phyloP scores from a whole-genome alignment of 257 asterid species.

The Jaltomata sinuosa region DNA sequence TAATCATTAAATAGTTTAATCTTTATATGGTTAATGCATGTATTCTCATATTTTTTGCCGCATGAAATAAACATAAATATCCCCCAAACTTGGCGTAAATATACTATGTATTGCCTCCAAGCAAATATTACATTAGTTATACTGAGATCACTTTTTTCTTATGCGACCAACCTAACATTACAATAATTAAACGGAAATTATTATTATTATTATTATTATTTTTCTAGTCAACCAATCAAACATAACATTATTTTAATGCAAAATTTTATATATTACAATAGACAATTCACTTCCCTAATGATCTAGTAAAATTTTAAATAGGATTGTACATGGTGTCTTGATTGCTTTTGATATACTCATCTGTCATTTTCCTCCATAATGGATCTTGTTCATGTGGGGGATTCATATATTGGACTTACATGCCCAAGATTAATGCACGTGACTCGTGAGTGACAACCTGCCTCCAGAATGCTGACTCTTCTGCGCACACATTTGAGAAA shows the following conservation, averaged over 20 bases:
- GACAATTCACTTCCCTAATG: not conserved
- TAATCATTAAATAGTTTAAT: no score
- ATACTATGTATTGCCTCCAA: not conserved
- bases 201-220: no score
- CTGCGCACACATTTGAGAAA: not conserved
- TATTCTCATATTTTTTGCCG: no score
- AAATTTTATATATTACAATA: no score
- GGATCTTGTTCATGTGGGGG: constrained; percentile 1
- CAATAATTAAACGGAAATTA: no score
- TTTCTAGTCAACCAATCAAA: not conserved
- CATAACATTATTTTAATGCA: not conserved
- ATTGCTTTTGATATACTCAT: not conserved
- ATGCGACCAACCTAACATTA: not conserved
- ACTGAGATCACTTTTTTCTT: no score
- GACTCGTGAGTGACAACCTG: not conserved
- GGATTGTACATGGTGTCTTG: not conserved
- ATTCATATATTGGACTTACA: not conserved
- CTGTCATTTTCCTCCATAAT: not conserved
- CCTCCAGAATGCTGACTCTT: not conserved
- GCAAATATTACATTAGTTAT: no score
- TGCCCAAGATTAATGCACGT: not conserved
- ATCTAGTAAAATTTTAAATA: not conserved
- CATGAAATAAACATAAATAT: no score
- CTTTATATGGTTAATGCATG: no score
- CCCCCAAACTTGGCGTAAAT: no score